Evolutionary conservation across 306 rosid genomes (phyloP), one percentile per base, ranked within the genome.

Genomic region (Albizia julibrissin): DNA sequence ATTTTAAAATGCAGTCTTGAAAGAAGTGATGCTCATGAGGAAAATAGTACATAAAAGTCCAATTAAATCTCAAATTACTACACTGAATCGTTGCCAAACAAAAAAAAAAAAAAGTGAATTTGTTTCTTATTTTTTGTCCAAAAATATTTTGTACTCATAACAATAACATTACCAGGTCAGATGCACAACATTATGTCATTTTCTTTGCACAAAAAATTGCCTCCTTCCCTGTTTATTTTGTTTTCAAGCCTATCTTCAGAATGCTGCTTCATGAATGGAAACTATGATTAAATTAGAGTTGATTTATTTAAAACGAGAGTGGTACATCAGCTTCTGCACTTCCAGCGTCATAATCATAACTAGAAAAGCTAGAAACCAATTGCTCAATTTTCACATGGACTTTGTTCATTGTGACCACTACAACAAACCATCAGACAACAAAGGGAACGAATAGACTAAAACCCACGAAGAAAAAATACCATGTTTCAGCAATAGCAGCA

Each of bases 401-500:
- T 34, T 21, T 19, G 27, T 34, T 18, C 26, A 8, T 31, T 31
- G 71, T 21, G 22, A 66, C 43, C 11, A 33, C 0, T 66, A 4
- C 1, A 46, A 46, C 43, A 65, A 31, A 29, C 1, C 22, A 31
- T 67, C 72, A 34, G 22, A 66, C 71, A 67, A 33, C 44, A 33
- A 34, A 31, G 71, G 71, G 26, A 34, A 67, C 21, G 46, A 11
- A 67, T 34, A 18, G 39, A 14, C 40, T 34, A 37, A 37, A 67
- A 18, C 9, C 22, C 21, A n/a, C 9, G 9, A 4, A 40, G 0
- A 43, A 10, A 44, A 13, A 22, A n/a, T 26, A 71, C 75, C 75
- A 71, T 22, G 75, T 71, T 71, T 71, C 75, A 26, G 75, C 58
- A 42, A 71, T 71, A 42, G 75, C 75, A 44, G 75, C 75, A 26